Evolutionary conservation across 179 eudicot genomes (phyloP), one percentile per base, ranked within the genome.

Genomic region (Nepenthes alata): DNA sequence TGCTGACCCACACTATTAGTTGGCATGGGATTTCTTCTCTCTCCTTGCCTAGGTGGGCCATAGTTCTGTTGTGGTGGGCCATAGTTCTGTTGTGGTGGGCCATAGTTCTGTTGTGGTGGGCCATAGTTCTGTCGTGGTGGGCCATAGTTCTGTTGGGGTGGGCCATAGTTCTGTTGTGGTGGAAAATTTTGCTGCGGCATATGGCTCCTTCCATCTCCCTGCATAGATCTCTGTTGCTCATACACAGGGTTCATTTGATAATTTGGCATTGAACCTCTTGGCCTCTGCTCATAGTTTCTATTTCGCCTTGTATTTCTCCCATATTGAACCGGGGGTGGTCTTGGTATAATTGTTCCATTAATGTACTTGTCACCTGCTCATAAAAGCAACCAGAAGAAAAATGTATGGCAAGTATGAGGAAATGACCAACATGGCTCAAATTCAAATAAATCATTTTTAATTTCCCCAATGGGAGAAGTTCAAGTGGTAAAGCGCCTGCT

Each of bases 261-360:
- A 71, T 70, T 53, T 45, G 70, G 73, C 63, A 67, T 59, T 49
- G 66, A 74, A 47, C 62, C 74, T 62, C 87, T 72, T 2, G 73
- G 75, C 52, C 63, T 62, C 25, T 25, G 25, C 25, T 25, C 25
- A 25, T 25, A 25, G 25, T 25, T 25, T 25, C 25, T 25, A 62
- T 53, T 65, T 55, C 86, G 77, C 58, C 68, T 60, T 57, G 25
- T 25, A 25, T 50, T 67, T 69, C 97, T 90, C 47, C 85, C 87
- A 80, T 83, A 84, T 47, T 84, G 91, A 53, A 76, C 72, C 11
- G 98, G 96, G 63, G 96, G 93, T 8, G 98, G 96, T 79, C 96
- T 83, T 11, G 80, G 96, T 70, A 80, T 84, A 66, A 89, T 91
- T 45, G 78, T 79, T 73, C 98, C 98, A 70, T 91, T 83, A 4